Base-by-base conservation (phyloP, 139 green algal species). In the Chara braunii region DNA sequence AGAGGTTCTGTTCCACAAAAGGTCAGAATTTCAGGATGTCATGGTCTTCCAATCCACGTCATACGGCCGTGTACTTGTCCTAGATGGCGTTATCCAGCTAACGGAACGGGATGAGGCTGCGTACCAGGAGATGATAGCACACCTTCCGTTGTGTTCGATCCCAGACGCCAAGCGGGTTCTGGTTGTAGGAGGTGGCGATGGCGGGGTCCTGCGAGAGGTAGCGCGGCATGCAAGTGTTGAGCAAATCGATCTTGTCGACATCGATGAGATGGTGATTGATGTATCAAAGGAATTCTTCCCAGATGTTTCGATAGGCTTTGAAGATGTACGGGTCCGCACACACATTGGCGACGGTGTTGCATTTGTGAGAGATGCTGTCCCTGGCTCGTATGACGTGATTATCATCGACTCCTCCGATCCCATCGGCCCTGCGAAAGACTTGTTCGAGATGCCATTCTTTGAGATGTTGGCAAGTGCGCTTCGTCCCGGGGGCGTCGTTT, bases 101-200 rank as follows among this genome's bases (percentile, higher is more conserved):
- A 98, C 93, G 14, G 85, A 97, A 24, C 72, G 82, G 2, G 94
- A 99, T 64, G 94, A 99, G 75, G 94, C 93, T 54, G 82, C 85
- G 2, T 99, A 99, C 78, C 88, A 95, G 78, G 94, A 99, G 78
- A 97, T 98, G 93, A 95, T 99, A 34, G 72, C 87, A 0, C 89
- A 99, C 75, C 64, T 99, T 30, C 87, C 94, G 1, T 60, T 96
- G 30, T 95, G 87, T 62, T 81, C 85, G 1, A 78, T 96, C 11
- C 63, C 83, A 58, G 79, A 90, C 43, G 60, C 68, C 44, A 77
- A 77, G 29, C 78, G 76, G 59, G 94, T 94, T 43, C 78, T 97
- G 37, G 88, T 99, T 18, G 85, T 99, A 23, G 94, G 94, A 32
- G 94, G 94, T 37, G 94, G 94, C 33, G 94, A 99, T 71, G 94